phyloP scores from a whole-genome alignment of 768 basidiomycete species.

The Auriscalpium microsporum region DNA sequence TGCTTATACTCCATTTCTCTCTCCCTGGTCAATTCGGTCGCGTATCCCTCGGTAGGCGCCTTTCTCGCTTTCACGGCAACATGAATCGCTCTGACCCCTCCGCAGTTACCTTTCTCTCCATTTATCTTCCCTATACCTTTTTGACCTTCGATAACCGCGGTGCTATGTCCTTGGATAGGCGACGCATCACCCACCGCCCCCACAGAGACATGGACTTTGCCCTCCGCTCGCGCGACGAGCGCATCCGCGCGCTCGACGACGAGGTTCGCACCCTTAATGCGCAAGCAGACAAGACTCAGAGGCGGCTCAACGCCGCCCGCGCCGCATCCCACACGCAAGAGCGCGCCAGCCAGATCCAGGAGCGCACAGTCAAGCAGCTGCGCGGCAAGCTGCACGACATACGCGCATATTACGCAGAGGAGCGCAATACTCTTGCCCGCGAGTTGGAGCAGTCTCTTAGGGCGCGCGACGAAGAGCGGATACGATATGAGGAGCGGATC shows the following conservation, averaged over 20 bases:
- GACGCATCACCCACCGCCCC: conserved; percentile 8
- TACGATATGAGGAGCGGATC: conserved; percentile 4
- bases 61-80: no score
- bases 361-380: conserved; percentile 13
- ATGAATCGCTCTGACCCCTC: no score
- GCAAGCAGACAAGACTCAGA: conserved; percentile 5
- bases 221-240: conserved; percentile 11
- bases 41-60: no score
- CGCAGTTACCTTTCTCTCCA: not conserved
- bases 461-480: not conserved
- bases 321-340: conserved; percentile 8
- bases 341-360: conserved; percentile 8
- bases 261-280: conserved; percentile 2
- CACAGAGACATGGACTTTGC: conserved; percentile 8
- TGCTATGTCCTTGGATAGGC: conserved; percentile 5
- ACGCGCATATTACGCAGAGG: conserved; percentile 2
- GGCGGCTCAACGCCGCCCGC: conserved; percentile 11
- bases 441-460: conserved; percentile 3
- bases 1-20: no score
- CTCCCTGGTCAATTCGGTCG: no score
- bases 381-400: conserved; percentile 7
- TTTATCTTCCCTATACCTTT: not conserved
- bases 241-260: conserved; percentile 10
- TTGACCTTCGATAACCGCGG: not conserved
- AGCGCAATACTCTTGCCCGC: conserved; percentile 2